Evolutionary conservation across 352 stramenopile genomes (phyloP).

Genomic region (Phytophthora lateralis): DNA sequence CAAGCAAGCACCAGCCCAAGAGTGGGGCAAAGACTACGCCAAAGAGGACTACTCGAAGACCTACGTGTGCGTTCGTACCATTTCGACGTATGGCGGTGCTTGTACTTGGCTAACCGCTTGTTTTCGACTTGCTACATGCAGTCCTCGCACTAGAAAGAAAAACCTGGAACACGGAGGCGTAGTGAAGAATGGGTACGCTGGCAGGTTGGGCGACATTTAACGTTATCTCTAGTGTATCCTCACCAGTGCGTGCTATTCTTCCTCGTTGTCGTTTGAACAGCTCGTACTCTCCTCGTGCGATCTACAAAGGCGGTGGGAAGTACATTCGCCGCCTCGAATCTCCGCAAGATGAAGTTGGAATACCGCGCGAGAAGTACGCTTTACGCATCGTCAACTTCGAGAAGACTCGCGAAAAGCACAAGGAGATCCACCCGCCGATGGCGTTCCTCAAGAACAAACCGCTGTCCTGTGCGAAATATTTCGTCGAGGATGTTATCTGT

Average conservation of each 20-base stretch:
- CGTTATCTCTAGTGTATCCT: background rate
- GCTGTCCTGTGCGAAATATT: conserved; percentile 64
- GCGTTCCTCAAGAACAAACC: conserved; percentile 58
- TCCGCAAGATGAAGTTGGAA: conserved; percentile 10
- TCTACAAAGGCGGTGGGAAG: conserved; percentile 65
- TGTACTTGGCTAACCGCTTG: background rate
- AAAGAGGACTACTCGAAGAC: conserved; percentile 52
- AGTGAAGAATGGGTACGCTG: conserved; percentile 52
- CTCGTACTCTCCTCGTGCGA: conserved; percentile 50
- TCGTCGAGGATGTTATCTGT: conserved; percentile 53
- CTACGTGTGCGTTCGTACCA: conserved; percentile 55
- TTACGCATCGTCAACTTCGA: conserved; percentile 58
- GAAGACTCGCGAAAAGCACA: conserved; percentile 62
- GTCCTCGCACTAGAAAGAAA: conserved; percentile 51
- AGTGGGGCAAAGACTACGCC: conserved; percentile 64
- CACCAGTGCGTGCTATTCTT: background rate
- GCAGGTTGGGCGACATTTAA: background rate
- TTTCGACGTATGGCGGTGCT: background rate
- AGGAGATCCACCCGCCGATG: conserved; percentile 75
- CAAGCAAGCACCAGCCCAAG: conserved; percentile 39
- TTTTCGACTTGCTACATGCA: conserved; percentile 6
- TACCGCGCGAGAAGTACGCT: conserved; percentile 49
- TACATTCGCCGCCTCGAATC: conserved; percentile 40
- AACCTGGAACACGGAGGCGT: conserved; percentile 43
- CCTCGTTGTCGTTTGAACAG: conserved; percentile 19